Evolutionary conservation across 352 stramenopile genomes (phyloP).

Genomic region (Phytophthora uliginosa): DNA sequence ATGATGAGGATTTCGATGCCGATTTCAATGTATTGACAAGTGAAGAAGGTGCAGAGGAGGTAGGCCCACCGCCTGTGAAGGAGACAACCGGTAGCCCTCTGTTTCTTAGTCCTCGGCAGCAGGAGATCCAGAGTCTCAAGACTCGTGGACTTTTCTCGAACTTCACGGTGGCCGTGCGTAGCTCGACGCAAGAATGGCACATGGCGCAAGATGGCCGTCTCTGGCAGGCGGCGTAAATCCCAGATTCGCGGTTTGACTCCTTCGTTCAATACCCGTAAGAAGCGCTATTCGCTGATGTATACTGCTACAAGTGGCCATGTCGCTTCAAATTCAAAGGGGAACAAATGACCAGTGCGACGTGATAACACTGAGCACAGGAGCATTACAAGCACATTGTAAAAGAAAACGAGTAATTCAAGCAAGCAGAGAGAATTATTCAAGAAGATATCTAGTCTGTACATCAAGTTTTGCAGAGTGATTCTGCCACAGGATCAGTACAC

Average conservation of each 20-base stretch:
- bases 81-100: not conserved
- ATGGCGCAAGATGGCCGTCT: conserved; percentile 57
- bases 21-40: not conserved
- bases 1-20: conserved; percentile 23
- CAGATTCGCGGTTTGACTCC: too few relatives aligned
- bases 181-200: conserved; percentile 57
- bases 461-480: not conserved
- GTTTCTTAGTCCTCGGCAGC: conserved; percentile 29
- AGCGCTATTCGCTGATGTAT: too few relatives aligned
- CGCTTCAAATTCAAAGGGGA: too few relatives aligned
- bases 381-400: not conserved
- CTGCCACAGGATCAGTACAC: conserved; percentile 30
- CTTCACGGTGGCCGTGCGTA: conserved; percentile 47
- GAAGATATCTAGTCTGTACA: conserved; percentile 11
- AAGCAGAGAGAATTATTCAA: not conserved
- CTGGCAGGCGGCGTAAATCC: conserved; percentile 32
- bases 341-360: too few relatives aligned
- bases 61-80: not conserved
- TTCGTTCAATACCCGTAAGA: too few relatives aligned
- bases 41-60: conserved; percentile 1
- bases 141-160: conserved; percentile 37
- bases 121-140: conserved; percentile 32
- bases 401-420: not conserved
- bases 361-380: too few relatives aligned
- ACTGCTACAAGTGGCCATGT: conserved; percentile 12